Evolutionary conservation across 1,284 basidiomycete species (phyloP), one percentile per base, ranked within the genome.

Genomic region (Cryptococcus sp.): DNA sequence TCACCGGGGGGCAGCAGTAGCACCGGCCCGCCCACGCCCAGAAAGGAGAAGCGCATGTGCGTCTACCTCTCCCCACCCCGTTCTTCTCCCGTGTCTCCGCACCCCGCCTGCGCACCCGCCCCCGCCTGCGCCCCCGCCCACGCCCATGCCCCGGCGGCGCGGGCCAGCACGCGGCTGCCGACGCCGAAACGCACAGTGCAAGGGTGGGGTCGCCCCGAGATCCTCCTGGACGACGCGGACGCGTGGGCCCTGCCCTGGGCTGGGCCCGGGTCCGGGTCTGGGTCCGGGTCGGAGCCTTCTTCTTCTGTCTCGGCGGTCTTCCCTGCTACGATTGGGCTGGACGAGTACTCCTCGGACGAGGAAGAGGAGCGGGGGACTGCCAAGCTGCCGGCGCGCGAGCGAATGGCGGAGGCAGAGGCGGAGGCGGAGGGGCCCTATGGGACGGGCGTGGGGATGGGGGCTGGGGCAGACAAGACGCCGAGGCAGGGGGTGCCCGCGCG

Each of bases 141-240:
- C n/a, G n/a, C n/a, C n/a, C n/a, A n/a, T n/a, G n/a, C n/a, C n/a
- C n/a, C n/a, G n/a, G n/a, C n/a, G n/a, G n/a, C n/a, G n/a, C n/a
- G n/a, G 13, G 33, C 33, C 5, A 39, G 40, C 24, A 53, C 50
- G 36, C 2, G 18, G 5, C 37, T 64, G 46, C 64, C 67, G 1
- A 18, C 36, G 21, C 64, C 67, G n/a, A 61, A 39, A 9, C 56
- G 62, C 24, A 62, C 65, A n/a, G 60, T 68, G 16, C 59, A 61
- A 15, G 68, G 64, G 28, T 72, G 70, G 70, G 70, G 70, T n/a
- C 63, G 63, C 28, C 69, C 69, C 12, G 69, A 71, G 51, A 60
- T 71, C 18, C 60, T 71, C 15, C 56, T 64, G 47, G 68, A 70
- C 46, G 65, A 68, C 20, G 28, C 46, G 37, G 33, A 36, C n/a